Percentiles rank a stretch among this genome's conserved stretches.
Evolutionary conservation across 345 rosid genomes (phyloP).

Genomic region (Linum usitatissimum): DNA sequence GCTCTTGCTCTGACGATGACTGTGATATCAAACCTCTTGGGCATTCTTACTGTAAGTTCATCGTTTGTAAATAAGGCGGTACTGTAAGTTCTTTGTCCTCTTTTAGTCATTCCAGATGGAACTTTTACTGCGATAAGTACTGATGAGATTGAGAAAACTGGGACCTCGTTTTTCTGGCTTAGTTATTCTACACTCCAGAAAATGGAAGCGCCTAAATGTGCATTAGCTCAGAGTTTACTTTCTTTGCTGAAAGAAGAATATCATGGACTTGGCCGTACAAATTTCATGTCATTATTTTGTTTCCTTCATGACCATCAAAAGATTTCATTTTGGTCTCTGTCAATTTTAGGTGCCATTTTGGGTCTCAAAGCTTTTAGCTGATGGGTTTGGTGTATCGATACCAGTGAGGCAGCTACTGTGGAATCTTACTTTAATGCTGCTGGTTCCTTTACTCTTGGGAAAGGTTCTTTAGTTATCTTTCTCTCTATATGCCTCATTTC

Average conservation of each 20-base stretch:
- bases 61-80: not conserved
- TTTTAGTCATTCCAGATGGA: not conserved
- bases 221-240: not conserved
- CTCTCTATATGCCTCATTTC: not conserved
- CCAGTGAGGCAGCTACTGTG: slow-evolving; percentile 20
- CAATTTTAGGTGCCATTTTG: slow-evolving; percentile 19
- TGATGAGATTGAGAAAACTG: not conserved
- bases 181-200: not conserved
- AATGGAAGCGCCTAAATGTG: not conserved
- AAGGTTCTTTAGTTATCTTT: slow-evolving; percentile 16
- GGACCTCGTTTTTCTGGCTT: not conserved
- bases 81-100: not conserved
- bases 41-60: slow-evolving; percentile 14
- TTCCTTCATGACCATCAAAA: not conserved
- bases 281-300: not conserved
- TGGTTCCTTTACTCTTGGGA: slow-evolving; percentile 14
- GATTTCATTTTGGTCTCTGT: not conserved
- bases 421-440: slow-evolving; percentile 21
- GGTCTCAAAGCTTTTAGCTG: slow-evolving; percentile 15
- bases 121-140: not conserved
- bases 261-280: not conserved
- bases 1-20: slow-evolving; percentile 21
- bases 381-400: slow-evolving; percentile 21
- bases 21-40: slow-evolving; percentile 16
- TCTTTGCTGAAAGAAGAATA: not conserved